A percentile compares a stretch with the other conserved stretches of the same genome.
Evolutionary conservation across 306 rosid genomes (phyloP).

Genomic region (Prunus davidiana): DNA sequence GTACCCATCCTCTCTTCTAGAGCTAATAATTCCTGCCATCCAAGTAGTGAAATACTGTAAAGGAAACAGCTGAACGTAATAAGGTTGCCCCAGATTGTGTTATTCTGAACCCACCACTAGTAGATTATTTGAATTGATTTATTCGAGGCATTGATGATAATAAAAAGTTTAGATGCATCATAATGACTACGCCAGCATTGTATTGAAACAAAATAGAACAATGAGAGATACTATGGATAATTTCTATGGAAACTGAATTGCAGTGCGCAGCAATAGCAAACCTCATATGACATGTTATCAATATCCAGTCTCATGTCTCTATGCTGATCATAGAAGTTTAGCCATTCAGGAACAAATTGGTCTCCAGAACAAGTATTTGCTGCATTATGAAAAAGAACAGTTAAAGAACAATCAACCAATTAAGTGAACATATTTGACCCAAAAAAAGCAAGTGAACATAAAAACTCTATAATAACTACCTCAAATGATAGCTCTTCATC

Average conservation of each 20-base stretch:
- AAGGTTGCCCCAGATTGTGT: not conserved
- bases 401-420: conserved; percentile 14
- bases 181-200: not conserved
- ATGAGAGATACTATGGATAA: not conserved
- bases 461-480: conserved; percentile 41
- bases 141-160: not conserved
- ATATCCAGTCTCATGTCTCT: conserved; percentile 98
- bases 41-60: not conserved
- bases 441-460: not conserved
- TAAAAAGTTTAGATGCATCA: not conserved
- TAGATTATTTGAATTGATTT: not conserved
- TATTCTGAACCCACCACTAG: not conserved
- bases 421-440: not conserved
- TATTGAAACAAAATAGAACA: conserved; percentile 1
- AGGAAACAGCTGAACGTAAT: conserved; percentile 1
- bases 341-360: conserved; percentile 74
- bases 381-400: conserved; percentile 37
- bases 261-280: conserved; percentile 33
- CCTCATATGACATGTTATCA: conserved; percentile 99
- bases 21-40: conserved; percentile 80
- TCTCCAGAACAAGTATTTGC: conserved; percentile 86
- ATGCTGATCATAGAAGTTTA: conserved; percentile 81
- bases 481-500: conserved; percentile 93
- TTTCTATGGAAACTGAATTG: not conserved
- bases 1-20: conserved; percentile 96